Base-by-base conservation (phyloP, 345 rosid species). In the Acer saccharum region DNA sequence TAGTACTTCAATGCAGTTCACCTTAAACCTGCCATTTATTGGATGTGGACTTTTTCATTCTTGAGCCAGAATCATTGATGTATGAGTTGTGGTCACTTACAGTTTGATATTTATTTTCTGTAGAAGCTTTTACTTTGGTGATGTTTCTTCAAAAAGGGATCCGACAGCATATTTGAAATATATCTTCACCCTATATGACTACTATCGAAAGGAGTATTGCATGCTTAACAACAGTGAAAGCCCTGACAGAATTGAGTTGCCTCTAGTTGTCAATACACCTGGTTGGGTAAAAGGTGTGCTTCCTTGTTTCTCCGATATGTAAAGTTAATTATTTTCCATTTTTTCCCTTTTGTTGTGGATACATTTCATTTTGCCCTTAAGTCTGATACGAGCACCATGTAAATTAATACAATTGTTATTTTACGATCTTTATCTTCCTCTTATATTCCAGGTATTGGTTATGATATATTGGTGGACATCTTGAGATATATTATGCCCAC, bases 221-320 rank as follows among this genome's bases (percentile, higher is more conserved):
- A 79, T 60, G 79, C 69, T 67, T 77, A 71, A 77, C 65, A 21
- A 73, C 68, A 78, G 73, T 74, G 84, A 84, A 78, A 82, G 66
- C 71, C 80, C 83, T 81, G 80, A 77, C 73, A 72, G 75, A 82
- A 76, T 70, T 52, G 91, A 79, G 61, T 71, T 92, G 83, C 99
- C 99, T 14, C 92, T 94, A 69, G 87, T 96, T 78, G 88, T 96
- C 73, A 94, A 94, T 68, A 94, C 99, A 39, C 91, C 95, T 44
- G 99, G 99, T 76, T 96, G 99, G 99, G 98, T 96, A 74, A 96
- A 96, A 92, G 99, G 99, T 90, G 35, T 44, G 78, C 44, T 62
- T 64, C 64, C 57, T 69, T 27, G 43, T 54, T 35, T 70, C 18
- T 52, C 52, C 25, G 14, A 20, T 52, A 55, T 61, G 57, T 65